phyloP scores from a whole-genome alignment of 1,284 basidiomycete species.

The Boletus semigastroideus region DNA sequence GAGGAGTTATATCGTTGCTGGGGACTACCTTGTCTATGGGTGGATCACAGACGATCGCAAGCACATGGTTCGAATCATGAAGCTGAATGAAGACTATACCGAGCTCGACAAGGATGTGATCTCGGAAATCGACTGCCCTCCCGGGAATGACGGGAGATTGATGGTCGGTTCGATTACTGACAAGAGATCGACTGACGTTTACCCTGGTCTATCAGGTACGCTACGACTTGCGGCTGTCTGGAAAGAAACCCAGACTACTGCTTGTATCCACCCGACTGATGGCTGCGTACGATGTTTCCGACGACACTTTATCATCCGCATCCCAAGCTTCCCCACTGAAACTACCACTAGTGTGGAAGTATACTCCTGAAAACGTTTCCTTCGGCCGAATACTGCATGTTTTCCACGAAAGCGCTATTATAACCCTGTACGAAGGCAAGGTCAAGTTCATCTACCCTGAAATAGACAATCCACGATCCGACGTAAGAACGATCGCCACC shows the following conservation, averaged over 20 bases:
- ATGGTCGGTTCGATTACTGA: conserved; percentile 17
- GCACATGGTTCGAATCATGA: conserved; percentile 33
- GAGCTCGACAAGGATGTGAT: conserved; percentile 20
- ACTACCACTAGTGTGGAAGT: conserved; percentile 21
- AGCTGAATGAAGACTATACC: conserved; percentile 27
- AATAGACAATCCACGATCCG: conserved; percentile 15
- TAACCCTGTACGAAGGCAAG: conserved; percentile 29
- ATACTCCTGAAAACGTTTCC: conserved; percentile 20
- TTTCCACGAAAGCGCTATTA: conserved; percentile 28
- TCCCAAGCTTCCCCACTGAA: conserved; percentile 6
- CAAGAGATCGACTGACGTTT: background rate
- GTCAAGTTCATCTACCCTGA: conserved; percentile 29
- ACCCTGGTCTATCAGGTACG: conserved; percentile 19
- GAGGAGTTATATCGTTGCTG: conserved; percentile 26
- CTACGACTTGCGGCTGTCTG: conserved; percentile 30
- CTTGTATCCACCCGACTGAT: conserved; percentile 31
- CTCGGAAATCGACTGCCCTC: conserved; percentile 31
- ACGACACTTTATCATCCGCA: conserved; percentile 13
- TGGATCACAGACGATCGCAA: conserved; percentile 33
- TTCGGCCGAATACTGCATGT: conserved; percentile 31
- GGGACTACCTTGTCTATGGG: conserved; percentile 31
- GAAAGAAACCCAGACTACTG: conserved; percentile 25
- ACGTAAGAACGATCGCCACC: conserved; percentile 16
- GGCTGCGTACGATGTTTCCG: conserved; percentile 31
- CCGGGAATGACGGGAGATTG: conserved; percentile 26